Conservation (phyloP, 768 basidiomycete species). For the Tricholoma saponaceum region DNA sequence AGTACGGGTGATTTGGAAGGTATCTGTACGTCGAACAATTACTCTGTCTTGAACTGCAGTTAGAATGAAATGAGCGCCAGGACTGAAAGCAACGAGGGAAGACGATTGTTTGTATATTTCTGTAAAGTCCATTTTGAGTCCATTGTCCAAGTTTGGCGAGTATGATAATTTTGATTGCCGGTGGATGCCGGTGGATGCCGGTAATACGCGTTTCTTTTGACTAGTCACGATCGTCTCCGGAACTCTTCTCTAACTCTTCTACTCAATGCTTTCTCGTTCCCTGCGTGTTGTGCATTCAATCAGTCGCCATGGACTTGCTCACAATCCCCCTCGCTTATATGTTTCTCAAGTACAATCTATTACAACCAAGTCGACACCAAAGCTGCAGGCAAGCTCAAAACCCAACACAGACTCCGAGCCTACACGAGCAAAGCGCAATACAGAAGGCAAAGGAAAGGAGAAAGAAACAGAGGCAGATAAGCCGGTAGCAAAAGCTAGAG, state of each 20-base stretch:
- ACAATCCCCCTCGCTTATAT: constrained; percentile 37
- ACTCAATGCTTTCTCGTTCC: constrained; percentile 61
- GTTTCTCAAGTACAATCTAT: constrained; percentile 39
- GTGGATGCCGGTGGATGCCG: not conserved
- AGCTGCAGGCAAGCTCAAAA: constrained; percentile 6
- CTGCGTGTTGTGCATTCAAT: constrained; percentile 48
- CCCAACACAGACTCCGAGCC: constrained; percentile 11
- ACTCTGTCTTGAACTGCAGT: constrained; percentile 76
- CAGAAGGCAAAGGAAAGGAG: constrained; percentile 28
- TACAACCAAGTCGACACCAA: constrained; percentile 17
- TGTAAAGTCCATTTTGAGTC: constrained; percentile 81
- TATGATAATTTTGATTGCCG: too few species aligned
- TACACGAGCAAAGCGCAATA: constrained; percentile 22
- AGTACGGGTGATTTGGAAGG: constrained; percentile 77
- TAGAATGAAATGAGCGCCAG: constrained; percentile 83
- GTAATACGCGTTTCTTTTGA: not conserved
- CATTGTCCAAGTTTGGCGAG: too few species aligned
- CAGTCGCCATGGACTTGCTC: constrained; percentile 34
- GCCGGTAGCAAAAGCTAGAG: not conserved
- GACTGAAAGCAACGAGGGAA: constrained; percentile 75
- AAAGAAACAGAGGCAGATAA: constrained; percentile 26
- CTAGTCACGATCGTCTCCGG: not conserved
- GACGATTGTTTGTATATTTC: constrained; percentile 76
- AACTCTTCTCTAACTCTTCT: not conserved
- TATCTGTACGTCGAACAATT: constrained; percentile 80